Conservation (phyloP, 2,329 filamentous ascomycete species). For the Zopfia rhizophila region DNA sequence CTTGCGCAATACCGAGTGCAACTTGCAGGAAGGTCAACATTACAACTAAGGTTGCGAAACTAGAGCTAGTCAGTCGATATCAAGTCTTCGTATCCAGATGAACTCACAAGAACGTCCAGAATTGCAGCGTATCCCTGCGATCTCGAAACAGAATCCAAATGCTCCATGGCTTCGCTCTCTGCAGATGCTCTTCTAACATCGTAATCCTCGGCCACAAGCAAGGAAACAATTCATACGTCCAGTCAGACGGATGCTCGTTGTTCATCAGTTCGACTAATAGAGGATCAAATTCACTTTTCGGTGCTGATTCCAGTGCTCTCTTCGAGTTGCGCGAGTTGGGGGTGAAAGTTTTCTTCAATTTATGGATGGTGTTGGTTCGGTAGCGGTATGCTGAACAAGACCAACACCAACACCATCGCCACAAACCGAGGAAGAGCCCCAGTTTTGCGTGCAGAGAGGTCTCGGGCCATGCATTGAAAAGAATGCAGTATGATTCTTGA, state of each 20-base stretch:
- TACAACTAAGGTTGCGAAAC: conserved; percentile 33
- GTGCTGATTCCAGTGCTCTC: neutral
- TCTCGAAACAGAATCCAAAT: conserved; percentile 36
- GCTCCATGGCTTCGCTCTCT: conserved; percentile 33
- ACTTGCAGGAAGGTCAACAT: conserved; percentile 31
- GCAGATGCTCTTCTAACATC: conserved; percentile 30
- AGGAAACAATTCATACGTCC: conserved; percentile 32
- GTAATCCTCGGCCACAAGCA: conserved; percentile 30
- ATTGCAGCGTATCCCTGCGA: conserved; percentile 33
- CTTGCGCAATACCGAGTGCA: conserved; percentile 28
- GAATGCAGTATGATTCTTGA: conserved; percentile 28
- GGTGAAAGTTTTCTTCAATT: conserved; percentile 9
- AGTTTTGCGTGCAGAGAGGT: conserved; percentile 16
- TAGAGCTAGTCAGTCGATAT: conserved; percentile 10
- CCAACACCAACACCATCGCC: conserved; percentile 29
- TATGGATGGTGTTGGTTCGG: conserved; percentile 9
- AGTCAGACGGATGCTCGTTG: conserved; percentile 20
- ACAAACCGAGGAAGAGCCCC: conserved; percentile 11
- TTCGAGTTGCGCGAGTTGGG: conserved; percentile 1
- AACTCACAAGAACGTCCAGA: conserved; percentile 35
- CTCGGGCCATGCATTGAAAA: conserved; percentile 31
- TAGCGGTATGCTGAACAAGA: conserved; percentile 30
- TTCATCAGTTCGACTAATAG: conserved; percentile 20
- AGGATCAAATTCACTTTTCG: conserved; percentile 25
- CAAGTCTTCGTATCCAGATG: neutral